Conservation (phyloP, 2,329 filamentous ascomycete genomes). For the Hymenoscyphus salicellus region DNA sequence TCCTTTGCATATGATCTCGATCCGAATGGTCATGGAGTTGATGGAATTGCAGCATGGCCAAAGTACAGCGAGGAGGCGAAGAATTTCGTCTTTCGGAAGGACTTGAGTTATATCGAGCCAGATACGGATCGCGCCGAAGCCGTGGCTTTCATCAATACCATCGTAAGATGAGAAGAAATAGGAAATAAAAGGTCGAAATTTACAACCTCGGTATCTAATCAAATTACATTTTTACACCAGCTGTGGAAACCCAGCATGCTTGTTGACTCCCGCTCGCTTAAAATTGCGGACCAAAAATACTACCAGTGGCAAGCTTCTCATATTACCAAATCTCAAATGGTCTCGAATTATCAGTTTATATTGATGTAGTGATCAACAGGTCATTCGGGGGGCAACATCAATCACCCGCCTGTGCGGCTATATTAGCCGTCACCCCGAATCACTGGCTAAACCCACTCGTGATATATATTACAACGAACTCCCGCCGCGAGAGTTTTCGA, state of each 20-base stretch:
- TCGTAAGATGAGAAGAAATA: background rate
- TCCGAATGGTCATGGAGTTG: background rate
- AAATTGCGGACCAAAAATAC: background rate
- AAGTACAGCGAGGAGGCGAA: constrained; percentile 2
- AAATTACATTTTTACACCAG: background rate
- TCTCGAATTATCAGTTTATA: background rate
- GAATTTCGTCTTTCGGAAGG: background rate
- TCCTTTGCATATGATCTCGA: background rate
- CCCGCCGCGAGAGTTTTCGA: background rate
- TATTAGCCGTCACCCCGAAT: background rate
- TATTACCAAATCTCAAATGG: background rate
- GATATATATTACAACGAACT: background rate
- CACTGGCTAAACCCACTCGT: background rate
- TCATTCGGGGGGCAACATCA: background rate
- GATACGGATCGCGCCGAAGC: background rate
- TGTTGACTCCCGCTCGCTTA: background rate
- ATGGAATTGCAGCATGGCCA: background rate
- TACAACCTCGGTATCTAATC: background rate
- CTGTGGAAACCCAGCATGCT: background rate
- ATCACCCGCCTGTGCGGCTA: background rate
- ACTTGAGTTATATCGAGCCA: background rate
- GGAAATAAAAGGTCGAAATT: background rate
- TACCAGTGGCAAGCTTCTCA: background rate
- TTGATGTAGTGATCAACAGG: background rate
- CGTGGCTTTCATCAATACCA: background rate